phyloP scores from a whole-genome alignment of 352 stramenopile species.

The Blastocystis sp. region DNA sequence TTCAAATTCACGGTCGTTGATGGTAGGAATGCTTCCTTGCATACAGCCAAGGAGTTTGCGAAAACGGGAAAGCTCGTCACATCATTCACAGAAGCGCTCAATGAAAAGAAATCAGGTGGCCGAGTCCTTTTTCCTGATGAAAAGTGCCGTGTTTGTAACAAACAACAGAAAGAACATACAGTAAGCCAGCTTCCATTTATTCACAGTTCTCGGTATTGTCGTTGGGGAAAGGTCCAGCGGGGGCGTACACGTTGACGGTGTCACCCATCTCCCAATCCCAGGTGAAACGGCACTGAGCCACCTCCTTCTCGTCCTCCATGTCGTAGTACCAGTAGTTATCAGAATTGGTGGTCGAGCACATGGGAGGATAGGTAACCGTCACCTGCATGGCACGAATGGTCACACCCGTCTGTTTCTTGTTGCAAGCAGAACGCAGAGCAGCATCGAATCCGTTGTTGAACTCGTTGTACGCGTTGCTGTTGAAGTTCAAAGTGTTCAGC shows the following conservation, averaged over 20 bases:
- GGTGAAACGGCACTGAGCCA: background rate
- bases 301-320: background rate
- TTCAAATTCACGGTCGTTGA: slow-evolving; percentile 4
- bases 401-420: background rate
- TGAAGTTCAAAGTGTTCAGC: background rate
- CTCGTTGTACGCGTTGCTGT: background rate
- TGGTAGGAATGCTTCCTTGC: background rate
- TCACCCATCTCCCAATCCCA: background rate
- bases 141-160: background rate
- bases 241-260: background rate
- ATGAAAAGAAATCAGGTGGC: background rate
- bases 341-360: background rate
- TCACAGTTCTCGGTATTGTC: background rate
- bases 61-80: slow-evolving; percentile 24
- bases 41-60: background rate
- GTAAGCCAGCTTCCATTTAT: background rate
- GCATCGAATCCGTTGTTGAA: background rate
- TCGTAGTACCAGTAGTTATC: slow-evolving; percentile 1
- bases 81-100: background rate
- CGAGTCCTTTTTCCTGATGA: slow-evolving; percentile 33
- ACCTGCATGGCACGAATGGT: background rate
- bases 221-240: background rate
- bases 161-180: background rate
- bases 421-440: background rate
- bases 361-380: background rate